Conservation (phyloP, 179 eudicot species). For the Beta lomatogona region DNA sequence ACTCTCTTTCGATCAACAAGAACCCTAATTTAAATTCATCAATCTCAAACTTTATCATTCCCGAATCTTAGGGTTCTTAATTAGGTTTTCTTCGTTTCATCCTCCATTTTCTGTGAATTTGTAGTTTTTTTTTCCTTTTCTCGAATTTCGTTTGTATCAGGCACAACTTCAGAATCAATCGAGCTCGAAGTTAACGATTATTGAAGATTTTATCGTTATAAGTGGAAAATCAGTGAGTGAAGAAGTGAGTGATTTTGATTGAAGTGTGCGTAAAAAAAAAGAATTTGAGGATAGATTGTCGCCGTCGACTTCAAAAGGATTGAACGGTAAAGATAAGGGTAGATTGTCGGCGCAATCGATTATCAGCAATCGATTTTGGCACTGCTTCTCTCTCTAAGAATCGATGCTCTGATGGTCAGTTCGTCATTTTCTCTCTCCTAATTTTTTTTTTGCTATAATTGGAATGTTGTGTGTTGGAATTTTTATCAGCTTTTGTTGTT, state of each 20-base stretch:
- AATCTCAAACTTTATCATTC: background rate
- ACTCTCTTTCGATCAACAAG: background rate
- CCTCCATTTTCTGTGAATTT: background rate
- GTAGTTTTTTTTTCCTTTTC: background rate
- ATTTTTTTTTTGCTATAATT: background rate
- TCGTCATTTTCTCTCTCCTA: background rate
- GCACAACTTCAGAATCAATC: background rate
- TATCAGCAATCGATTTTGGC: conserved; percentile 35
- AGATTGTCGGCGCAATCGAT: conserved; percentile 34
- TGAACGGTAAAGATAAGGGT: conserved; percentile 48
- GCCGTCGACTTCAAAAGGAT: conserved; percentile 58
- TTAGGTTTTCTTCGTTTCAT: background rate
- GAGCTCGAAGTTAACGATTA: background rate
- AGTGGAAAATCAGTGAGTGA: background rate
- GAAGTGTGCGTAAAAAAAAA: background rate
- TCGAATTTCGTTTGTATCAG: background rate
- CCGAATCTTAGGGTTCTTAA: background rate
- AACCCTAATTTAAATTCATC: conserved; percentile 17
- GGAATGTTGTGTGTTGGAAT: background rate
- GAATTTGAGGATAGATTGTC: conserved; percentile 45
- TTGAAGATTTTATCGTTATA: background rate
- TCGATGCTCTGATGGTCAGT: conserved; percentile 54
- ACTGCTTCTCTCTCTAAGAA: conserved; percentile 40
- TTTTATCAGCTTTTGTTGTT: background rate
- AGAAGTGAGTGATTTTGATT: background rate